Percentiles rank a stretch among this genome's conserved stretches.
phyloP scores from a whole-genome alignment of 352 stramenopile species.

The Phytophthora fragariae region DNA sequence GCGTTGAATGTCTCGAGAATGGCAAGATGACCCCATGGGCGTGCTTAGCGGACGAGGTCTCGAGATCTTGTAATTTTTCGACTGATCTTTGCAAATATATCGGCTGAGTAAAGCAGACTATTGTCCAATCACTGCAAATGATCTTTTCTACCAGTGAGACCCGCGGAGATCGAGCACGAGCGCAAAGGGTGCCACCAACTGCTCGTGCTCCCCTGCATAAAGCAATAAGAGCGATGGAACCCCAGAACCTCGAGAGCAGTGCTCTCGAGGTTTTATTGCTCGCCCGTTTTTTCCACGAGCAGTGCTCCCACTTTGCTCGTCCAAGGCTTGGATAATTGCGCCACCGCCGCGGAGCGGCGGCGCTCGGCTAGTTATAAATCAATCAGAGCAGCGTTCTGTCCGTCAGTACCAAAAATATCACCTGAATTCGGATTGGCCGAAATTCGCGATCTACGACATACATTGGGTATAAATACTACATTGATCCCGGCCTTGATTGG shows the following conservation, averaged over 20 bases:
- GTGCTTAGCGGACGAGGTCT: not conserved
- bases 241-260: not conserved
- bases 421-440: too few relatives aligned
- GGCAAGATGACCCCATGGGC: too few relatives aligned
- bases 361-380: too few relatives aligned
- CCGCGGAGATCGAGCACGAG: not conserved
- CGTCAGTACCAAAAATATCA: too few relatives aligned
- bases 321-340: not conserved
- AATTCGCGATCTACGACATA: too few relatives aligned
- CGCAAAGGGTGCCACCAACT: not conserved
- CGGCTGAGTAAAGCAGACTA: not conserved
- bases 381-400: too few relatives aligned
- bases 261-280: not conserved
- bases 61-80: not conserved
- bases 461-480: too few relatives aligned
- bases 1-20: too few relatives aligned
- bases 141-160: not conserved
- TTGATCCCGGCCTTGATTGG: too few relatives aligned
- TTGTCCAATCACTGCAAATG: not conserved
- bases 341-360: too few relatives aligned
- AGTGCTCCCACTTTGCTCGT: not conserved
- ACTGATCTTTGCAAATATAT: not conserved
- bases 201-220: not conserved
- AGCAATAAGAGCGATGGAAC: not conserved
- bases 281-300: not conserved